Conservation (phyloP, 2,329 filamentous ascomycete species). For the Pseudocercospora fuligena region DNA sequence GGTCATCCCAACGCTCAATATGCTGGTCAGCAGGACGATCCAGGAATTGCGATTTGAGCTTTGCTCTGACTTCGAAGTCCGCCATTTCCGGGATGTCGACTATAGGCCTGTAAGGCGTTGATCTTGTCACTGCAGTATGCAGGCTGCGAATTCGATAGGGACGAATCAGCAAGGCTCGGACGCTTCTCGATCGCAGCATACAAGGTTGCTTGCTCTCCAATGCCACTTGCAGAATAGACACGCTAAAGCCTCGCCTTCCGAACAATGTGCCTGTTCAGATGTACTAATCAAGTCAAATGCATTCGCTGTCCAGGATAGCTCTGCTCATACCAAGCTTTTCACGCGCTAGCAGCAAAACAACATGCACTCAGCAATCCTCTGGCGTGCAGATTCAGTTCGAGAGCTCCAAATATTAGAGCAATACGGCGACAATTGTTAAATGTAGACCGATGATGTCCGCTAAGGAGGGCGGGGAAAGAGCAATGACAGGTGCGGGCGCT, state of each 20-base stretch:
- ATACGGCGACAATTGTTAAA: neutral
- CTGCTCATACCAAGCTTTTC: neutral
- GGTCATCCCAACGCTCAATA: slow-evolving; percentile 36
- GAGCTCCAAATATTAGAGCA: neutral
- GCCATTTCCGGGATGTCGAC: neutral
- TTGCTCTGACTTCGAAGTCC: slow-evolving; percentile 2
- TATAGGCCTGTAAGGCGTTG: neutral
- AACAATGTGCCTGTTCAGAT: neutral
- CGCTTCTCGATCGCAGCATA: neutral
- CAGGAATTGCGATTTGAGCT: slow-evolving; percentile 44
- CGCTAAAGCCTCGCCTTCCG: neutral
- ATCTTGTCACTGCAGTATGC: neutral
- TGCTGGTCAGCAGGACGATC: slow-evolving; percentile 49
- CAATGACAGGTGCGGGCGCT: neutral
- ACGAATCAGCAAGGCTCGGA: neutral
- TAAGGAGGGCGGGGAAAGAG: neutral
- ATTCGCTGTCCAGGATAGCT: neutral
- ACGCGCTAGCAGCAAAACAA: neutral
- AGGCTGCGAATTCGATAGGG: neutral
- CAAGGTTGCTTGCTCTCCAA: neutral
- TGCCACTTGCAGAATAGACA: neutral
- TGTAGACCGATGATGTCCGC: neutral
- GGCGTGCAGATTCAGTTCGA: neutral
- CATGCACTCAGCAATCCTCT: neutral
- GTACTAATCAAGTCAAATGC: neutral